A percentile compares a stretch with the other conserved stretches of the same genome.
Conservation (phyloP, 2,329 filamentous ascomycete genomes). For the Botrytis galanthina region DNA sequence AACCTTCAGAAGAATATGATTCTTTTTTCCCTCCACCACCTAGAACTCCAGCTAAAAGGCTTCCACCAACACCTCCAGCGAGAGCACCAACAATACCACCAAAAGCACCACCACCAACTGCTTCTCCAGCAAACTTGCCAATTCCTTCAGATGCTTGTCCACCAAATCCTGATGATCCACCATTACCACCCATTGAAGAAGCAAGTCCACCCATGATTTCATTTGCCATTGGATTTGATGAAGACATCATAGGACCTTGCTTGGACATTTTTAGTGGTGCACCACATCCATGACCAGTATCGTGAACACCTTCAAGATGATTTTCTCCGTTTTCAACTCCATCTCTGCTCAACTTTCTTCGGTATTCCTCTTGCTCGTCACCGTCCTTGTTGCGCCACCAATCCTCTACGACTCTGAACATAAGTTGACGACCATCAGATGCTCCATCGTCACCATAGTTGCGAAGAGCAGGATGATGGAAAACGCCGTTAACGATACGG, state of each 20-base stretch:
- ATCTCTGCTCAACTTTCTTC: slow-evolving; percentile 70
- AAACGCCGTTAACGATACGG: slow-evolving; percentile 76
- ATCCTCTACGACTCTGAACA: slow-evolving; percentile 76
- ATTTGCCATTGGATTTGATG: slow-evolving; percentile 42
- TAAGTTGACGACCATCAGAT: slow-evolving; percentile 67
- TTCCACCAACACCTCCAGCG: slow-evolving; percentile 63
- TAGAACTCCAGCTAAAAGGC: slow-evolving; percentile 62
- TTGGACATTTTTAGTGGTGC: slow-evolving; percentile 77
- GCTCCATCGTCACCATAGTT: slow-evolving; percentile 67
- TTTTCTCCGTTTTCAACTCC: slow-evolving; percentile 78
- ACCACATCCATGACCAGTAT: slow-evolving; percentile 77
- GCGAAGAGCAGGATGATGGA: slow-evolving; percentile 84
- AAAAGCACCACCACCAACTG: slow-evolving; percentile 61
- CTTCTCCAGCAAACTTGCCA: slow-evolving; percentile 55
- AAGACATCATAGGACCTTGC: slow-evolving; percentile 50
- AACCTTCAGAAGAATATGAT: slow-evolving; percentile 52
- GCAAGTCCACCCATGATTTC: slow-evolving; percentile 58
- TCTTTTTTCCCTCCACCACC: slow-evolving; percentile 45
- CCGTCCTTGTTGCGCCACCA: slow-evolving; percentile 76
- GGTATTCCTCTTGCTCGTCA: slow-evolving; percentile 62
- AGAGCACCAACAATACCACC: slow-evolving; percentile 70
- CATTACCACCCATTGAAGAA: slow-evolving; percentile 43
- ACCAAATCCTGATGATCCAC: slow-evolving; percentile 25
- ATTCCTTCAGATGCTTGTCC: slow-evolving; percentile 36
- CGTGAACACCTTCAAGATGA: slow-evolving; percentile 80